Evolutionary conservation across 768 basidiomycete species (phyloP), one percentile per base, ranked within the genome.

Genomic region (Hirschioporus abietinus): DNA sequence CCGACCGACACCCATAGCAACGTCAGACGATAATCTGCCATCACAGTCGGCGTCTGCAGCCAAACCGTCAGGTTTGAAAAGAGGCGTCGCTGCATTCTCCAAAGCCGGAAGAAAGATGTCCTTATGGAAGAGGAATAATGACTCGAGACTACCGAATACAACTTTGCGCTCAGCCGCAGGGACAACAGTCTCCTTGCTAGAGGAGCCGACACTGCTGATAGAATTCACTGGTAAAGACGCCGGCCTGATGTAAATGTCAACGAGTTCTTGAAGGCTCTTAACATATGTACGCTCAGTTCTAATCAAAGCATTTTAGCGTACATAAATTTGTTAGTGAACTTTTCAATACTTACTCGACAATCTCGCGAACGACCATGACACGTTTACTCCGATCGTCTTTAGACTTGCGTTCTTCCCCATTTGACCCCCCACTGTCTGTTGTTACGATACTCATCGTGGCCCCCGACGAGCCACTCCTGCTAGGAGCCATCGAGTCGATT

Each of bases 201-300:
- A 87, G 2, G 70, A 65, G 20, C 88, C 84, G 15, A 89, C 88
- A 64, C 86, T 86, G 60, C 89, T 86, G 35, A 91, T 82, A 25
- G 89, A 76, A 70, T 88, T 90, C 65, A 91, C 87, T 2, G 89
- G 82, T 26, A 84, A 84, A 10, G 86, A 81, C 6, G 91, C 89
- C 59, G 95, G 95, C 73, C 88, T 90, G 78, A 99, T 92, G 74
- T 99, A 99, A 63, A 99, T 96, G 67, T 94, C 92, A 63, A 96
- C 88, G 9, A 99, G 86, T 76, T 97, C 96, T 73, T 93, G 89
- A 35, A 99, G 79, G n/a, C 94, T 92, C 69, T 90, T 90, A 68
- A 96, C 93, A 77, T 99, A 99, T 1, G 95, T 95, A 68, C 91
- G 84, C 77, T 99, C 97, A 59, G 96, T 99, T 72, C 93, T 94